Base-by-base conservation (phyloP, 2,329 filamentous ascomycete genomes). In the Aquanectria penicillioides region DNA sequence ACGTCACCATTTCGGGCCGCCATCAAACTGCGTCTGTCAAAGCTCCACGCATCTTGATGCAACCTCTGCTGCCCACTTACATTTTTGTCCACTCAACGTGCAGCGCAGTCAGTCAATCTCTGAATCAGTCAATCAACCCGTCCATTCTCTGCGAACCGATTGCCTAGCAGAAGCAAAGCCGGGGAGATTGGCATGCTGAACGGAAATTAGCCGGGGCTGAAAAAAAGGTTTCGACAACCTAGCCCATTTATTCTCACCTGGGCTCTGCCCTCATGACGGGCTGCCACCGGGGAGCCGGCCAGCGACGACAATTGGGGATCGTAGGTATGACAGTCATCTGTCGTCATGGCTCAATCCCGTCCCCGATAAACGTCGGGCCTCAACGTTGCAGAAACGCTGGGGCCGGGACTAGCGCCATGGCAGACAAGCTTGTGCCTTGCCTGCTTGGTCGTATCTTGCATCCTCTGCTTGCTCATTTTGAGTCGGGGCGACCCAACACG, bases 361-460 rank as follows among this genome's bases (percentile, higher is more conserved):
- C 29, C 47, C 54, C 54, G 54, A 57, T 20, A 36, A 52, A 40
- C 29, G 23, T 57, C 54, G 47, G 40, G 26, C 40, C 41, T 26
- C 17, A 28, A 46, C 50, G 38, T 17, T 46, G 38, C 23, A 46
- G 38, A 53, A 56, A 48, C 29, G 29, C 15, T 20, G 28, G 43
- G 44, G 37, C 29, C 15, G 37, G 20, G 26, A n/a, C 43, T 49
- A 56, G 43, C 22, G 38, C 40, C 41, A 33, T 5, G 15, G 23
- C 36, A 41, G 11, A 47, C 36, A 33, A 44, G 25, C 40, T 25
- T 29, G 25, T 22, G 13, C 18, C 36, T 36, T 43, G 36, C 29
- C 46, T 25, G 31, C 46, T 50, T 50, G n/a, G 53, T 48, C 46
- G 43, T 41, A 57, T 50, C 29, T 55, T 47, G 43, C 52, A 55